Conservation (phyloP, 345 rosid species). For the Geranium brycei region DNA sequence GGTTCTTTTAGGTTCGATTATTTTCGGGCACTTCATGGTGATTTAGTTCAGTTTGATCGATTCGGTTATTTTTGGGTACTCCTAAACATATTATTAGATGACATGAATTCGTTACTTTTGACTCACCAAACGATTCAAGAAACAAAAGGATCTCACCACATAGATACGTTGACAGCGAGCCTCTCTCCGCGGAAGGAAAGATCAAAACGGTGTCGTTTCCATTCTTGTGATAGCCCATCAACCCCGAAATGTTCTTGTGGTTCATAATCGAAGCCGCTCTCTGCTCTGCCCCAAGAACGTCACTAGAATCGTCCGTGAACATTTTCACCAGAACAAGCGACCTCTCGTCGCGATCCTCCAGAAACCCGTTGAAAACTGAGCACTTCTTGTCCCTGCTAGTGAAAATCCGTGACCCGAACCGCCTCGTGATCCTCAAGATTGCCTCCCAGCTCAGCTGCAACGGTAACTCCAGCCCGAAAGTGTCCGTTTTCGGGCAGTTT, state of each 20-base stretch:
- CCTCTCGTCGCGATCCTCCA: not conserved
- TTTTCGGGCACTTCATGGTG: no score
- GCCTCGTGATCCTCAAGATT: conserved; percentile 16
- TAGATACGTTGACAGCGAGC: conserved; percentile 16
- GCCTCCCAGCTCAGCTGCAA: conserved; percentile 25
- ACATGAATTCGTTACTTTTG: no score
- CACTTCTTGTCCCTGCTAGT: conserved; percentile 6
- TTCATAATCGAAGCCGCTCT: conserved; percentile 19
- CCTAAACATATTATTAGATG: no score
- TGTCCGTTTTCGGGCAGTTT: not conserved
- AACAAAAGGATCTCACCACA: conserved; percentile 12
- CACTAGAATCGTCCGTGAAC: conserved; percentile 1
- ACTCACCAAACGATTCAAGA: not conserved
- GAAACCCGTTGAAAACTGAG: conserved; percentile 11
- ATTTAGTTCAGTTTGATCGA: no score
- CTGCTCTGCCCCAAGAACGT: conserved; percentile 24
- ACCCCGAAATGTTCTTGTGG: conserved; percentile 18
- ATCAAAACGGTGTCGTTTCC: conserved; percentile 14
- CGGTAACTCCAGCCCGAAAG: conserved; percentile 8
- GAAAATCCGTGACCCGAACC: conserved; percentile 12
- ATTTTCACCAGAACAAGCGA: conserved; percentile 14
- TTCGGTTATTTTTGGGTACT: no score
- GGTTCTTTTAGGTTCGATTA: no score
- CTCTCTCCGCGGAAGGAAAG: conserved; percentile 10
- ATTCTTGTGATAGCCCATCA: conserved; percentile 20